phyloP scores from a whole-genome alignment of 139 green algal species.

The Closterium sp. region DNA sequence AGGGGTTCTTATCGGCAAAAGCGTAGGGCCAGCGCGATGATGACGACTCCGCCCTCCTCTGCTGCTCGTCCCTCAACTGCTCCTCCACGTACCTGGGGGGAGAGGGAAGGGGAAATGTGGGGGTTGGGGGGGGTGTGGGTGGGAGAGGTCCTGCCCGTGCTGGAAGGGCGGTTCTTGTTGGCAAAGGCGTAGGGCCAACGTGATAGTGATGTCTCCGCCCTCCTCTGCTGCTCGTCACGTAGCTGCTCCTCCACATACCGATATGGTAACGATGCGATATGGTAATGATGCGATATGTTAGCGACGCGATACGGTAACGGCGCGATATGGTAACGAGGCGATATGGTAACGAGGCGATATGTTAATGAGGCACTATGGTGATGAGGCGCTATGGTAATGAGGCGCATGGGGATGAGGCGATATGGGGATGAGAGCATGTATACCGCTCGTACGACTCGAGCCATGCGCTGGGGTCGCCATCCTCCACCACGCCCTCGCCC shows the following conservation, averaged over 20 bases:
- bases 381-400: too few species aligned
- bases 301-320: conserved; percentile 22
- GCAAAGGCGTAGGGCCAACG: conserved; percentile 74
- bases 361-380: too few species aligned
- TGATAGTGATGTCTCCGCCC: neutral
- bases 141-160: conserved; percentile 81
- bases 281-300: too few species aligned
- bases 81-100: conserved; percentile 37
- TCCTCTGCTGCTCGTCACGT: too few species aligned
- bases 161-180: conserved; percentile 72
- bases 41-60: neutral
- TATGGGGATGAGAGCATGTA: neutral
- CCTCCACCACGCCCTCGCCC: conserved; percentile 11
- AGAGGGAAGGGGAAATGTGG: too few species aligned
- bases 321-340: too few species aligned
- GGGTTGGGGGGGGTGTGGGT: conserved; percentile 47
- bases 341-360: too few species aligned
- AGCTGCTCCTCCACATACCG: too few species aligned
- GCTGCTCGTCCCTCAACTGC: conserved; percentile 25
- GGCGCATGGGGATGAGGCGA: neutral
- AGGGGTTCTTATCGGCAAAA: conserved; percentile 84
- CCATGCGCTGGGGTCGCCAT: neutral
- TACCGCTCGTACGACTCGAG: conserved; percentile 3
- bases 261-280: too few species aligned
- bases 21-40: conserved; percentile 62